Conservation (phyloP, 352 stramenopile species). For the Pythium pyrilobum region DNA sequence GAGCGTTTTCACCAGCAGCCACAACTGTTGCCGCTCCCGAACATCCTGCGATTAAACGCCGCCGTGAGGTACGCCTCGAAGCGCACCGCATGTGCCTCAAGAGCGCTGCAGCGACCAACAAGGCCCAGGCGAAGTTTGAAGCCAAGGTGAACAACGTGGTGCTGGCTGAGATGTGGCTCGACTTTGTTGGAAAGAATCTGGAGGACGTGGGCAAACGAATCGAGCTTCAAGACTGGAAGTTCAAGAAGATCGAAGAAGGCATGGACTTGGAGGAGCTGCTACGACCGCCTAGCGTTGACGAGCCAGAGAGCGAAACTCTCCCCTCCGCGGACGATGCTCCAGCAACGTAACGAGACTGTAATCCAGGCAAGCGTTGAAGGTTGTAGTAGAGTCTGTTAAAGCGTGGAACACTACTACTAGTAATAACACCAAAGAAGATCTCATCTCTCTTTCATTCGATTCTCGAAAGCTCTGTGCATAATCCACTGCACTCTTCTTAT, state of each 20-base stretch:
- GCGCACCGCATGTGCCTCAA: constrained; percentile 45
- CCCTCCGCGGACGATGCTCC: too few relatives aligned
- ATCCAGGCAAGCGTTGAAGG: too few relatives aligned
- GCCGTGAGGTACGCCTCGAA: constrained; percentile 17
- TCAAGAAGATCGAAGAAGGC: constrained; percentile 45
- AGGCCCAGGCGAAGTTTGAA: constrained; percentile 50
- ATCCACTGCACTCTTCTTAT: too few relatives aligned
- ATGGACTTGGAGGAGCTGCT: constrained; percentile 13
- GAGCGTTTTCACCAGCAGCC: background rate
- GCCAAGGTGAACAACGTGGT: constrained; percentile 45
- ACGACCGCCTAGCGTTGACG: background rate
- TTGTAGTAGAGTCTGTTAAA: too few relatives aligned
- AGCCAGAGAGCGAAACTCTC: background rate
- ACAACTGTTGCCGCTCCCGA: background rate
- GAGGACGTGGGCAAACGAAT: constrained; percentile 74
- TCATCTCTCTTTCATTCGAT: too few relatives aligned
- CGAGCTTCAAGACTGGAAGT: constrained; percentile 76
- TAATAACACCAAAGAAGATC: too few relatives aligned
- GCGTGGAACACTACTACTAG: too few relatives aligned
- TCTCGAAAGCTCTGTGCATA: too few relatives aligned
- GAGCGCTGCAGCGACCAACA: constrained; percentile 47
- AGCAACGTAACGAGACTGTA: too few relatives aligned
- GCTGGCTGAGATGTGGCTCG: constrained; percentile 67
- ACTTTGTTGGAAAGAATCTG: constrained; percentile 50
- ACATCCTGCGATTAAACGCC: constrained; percentile 7